These are phyloP conservation scores for Aspergillus sergii DNA, from an alignment of 2,329 filamentous ascomycete genomes.

Conservation along the genomic window DNA sequence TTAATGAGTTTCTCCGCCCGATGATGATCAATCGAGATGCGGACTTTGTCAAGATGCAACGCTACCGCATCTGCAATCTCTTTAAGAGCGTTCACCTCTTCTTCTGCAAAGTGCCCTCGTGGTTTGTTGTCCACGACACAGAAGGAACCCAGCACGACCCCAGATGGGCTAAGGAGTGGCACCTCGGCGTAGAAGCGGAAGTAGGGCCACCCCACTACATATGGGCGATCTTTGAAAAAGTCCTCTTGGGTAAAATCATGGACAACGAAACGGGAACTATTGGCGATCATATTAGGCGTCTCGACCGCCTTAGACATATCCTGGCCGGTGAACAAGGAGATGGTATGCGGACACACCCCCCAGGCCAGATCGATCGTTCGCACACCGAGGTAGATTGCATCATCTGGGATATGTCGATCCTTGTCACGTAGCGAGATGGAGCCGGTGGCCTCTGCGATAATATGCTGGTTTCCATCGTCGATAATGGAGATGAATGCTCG, in stretches of 20 bases:
- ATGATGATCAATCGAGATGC: conserved; percentile 54
- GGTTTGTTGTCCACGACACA: conserved; percentile 61
- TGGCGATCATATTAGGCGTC: conserved; percentile 8
- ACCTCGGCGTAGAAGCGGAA: conserved; percentile 61
- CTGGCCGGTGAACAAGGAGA: conserved; percentile 26
- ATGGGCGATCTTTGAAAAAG: conserved; percentile 37
- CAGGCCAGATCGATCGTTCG: conserved; percentile 31
- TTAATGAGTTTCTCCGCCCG: conserved; percentile 59
- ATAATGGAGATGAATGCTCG: conserved; percentile 54
- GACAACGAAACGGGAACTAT: conserved; percentile 33
- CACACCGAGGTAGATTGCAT: conserved; percentile 37
- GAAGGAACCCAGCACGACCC: conserved; percentile 61
- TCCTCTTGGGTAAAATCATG: conserved; percentile 42
- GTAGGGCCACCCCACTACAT: conserved; percentile 35
- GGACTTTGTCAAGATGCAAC: conserved; percentile 59
- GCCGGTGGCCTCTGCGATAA: conserved; percentile 54
- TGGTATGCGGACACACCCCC: conserved; percentile 18
- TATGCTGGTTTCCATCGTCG: conserved; percentile 48
- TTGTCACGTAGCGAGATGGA: conserved; percentile 41
- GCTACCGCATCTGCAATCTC: conserved; percentile 47
- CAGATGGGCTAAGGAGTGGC: conserved; percentile 58
- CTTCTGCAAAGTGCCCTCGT: conserved; percentile 44
- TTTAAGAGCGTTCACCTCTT: conserved; percentile 10
- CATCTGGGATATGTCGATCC: conserved; percentile 27
- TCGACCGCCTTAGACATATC: not conserved